Base-by-base conservation (phyloP, 2,329 filamentous ascomycete species). In the Nemania sp. region DNA sequence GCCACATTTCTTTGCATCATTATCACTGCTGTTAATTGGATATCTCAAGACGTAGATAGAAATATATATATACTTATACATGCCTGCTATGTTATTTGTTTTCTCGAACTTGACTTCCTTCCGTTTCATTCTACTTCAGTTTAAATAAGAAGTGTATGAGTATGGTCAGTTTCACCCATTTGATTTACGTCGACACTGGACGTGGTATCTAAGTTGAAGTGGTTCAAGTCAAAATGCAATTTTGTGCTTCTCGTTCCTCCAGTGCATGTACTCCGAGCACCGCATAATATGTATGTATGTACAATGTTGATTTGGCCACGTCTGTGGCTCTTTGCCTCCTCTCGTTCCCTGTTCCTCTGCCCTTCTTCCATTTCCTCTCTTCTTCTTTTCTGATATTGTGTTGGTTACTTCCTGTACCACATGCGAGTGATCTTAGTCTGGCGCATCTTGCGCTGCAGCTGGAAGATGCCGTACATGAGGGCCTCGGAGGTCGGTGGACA, bases 391-490 rank as follows among this genome's bases (percentile, higher is more conserved):
- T n/a, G n/a, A n/a, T n/a, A n/a, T n/a, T n/a, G n/a, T n/a, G n/a
- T n/a, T n/a, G n/a, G n/a, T n/a, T 77, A 83, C 73, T 80, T 79
- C 65, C 80, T 73, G 69, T 83, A 82, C 80, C 80, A 83, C 74
- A 81, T 80, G 46, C 79, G 67, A 20, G 76, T 79, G 55, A 80
- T 80, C 65, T 75, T 75, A 50, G 79, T 81, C 61, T 80, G 74
- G 46, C 87, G 77, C 80, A 90, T 89, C 80, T 90, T 90, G 71
- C 84, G 85, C 75, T 91, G 87, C 52, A 91, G 72, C 72, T 89
- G 85, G 73, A 91, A 88, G 67, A 91, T 86, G 40, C 86, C 79
- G 70, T 84, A 84, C 80, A 84, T 83, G 57, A 86, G 68, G n/a
- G 82, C 82, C 71, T 85, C 82, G 53, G 73, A 76, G 9, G 82